phyloP scores from a whole-genome alignment of 176 grass and related monocot species.

The Tillandsia leiboldiana region DNA sequence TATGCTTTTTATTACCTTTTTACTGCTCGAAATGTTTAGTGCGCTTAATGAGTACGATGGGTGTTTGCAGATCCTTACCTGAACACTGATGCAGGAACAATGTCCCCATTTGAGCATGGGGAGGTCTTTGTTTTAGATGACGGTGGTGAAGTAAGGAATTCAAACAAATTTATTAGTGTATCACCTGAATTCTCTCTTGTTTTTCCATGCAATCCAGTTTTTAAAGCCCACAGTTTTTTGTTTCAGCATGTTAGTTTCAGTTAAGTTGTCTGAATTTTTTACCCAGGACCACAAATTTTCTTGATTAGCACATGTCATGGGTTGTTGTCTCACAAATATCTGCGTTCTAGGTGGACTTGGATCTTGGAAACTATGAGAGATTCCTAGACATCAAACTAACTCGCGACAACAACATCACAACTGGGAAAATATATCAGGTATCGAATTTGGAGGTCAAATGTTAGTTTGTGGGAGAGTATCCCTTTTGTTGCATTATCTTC shows the following conservation, averaged over 20 bases:
- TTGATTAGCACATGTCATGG: background rate
- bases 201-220: background rate
- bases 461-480: conserved; percentile 9
- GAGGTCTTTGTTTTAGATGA: conserved; percentile 40
- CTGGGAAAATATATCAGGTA: conserved; percentile 51
- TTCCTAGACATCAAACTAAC: conserved; percentile 45
- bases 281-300: background rate
- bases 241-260: background rate
- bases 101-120: conserved; percentile 36
- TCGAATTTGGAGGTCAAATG: background rate
- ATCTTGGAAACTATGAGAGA: conserved; percentile 50
- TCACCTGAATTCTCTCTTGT: background rate
- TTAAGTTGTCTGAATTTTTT: background rate
- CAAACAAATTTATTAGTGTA: conserved; percentile 2
- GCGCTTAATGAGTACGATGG: background rate
- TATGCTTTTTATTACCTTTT: background rate
- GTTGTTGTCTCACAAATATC: background rate
- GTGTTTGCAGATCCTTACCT: conserved; percentile 29
- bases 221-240: background rate
- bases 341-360: conserved; percentile 34
- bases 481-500: conserved; percentile 6
- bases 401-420: conserved; percentile 41
- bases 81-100: conserved; percentile 39
- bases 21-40: background rate
- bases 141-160: conserved; percentile 27